phyloP scores from a whole-genome alignment of 1,284 basidiomycete genomes.

The Leccinum fallax region DNA sequence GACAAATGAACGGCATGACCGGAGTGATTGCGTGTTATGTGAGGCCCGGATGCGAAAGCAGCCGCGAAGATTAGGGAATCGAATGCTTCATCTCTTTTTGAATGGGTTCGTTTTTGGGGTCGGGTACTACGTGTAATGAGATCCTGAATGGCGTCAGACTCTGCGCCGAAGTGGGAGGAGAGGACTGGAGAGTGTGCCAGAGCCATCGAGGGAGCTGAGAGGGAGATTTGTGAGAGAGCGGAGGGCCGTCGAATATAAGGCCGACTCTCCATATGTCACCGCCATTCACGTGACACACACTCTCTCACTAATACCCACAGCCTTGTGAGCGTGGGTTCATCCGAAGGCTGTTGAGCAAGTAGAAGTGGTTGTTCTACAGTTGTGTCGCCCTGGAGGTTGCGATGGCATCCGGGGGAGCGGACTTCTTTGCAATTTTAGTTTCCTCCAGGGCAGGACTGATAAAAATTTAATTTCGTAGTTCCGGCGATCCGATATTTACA shows the following conservation, averaged over 20 bases:
- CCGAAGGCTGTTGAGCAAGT: too few species aligned
- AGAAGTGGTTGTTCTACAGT: too few species aligned
- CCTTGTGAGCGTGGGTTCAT: not conserved
- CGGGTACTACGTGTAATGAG: conserved; percentile 42
- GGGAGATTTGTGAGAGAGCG: not conserved
- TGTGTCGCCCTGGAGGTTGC: too few species aligned
- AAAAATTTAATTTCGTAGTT: conserved; percentile 3
- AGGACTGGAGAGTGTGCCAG: conserved; percentile 33
- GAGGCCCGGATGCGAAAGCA: conserved; percentile 67
- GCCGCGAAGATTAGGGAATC: conserved; percentile 76
- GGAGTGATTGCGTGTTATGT: conserved; percentile 72
- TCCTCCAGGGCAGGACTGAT: not conserved
- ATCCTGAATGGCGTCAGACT: conserved; percentile 46
- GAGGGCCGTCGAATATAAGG: conserved; percentile 1
- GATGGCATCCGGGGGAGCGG: not conserved
- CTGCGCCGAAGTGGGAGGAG: conserved; percentile 28
- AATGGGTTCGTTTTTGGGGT: conserved; percentile 41
- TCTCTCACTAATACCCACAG: too few species aligned
- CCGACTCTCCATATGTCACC: not conserved
- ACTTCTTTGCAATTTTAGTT: conserved; percentile 2
- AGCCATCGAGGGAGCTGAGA: conserved; percentile 25
- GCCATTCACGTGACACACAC: conserved; percentile 13
- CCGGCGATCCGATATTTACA: too few species aligned
- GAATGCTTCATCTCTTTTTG: conserved; percentile 63
- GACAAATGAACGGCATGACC: conserved; percentile 51